Evolutionary conservation across 108 stramenopile species (phyloP).

Genomic region (Nannochloropsis gaditana): DNA sequence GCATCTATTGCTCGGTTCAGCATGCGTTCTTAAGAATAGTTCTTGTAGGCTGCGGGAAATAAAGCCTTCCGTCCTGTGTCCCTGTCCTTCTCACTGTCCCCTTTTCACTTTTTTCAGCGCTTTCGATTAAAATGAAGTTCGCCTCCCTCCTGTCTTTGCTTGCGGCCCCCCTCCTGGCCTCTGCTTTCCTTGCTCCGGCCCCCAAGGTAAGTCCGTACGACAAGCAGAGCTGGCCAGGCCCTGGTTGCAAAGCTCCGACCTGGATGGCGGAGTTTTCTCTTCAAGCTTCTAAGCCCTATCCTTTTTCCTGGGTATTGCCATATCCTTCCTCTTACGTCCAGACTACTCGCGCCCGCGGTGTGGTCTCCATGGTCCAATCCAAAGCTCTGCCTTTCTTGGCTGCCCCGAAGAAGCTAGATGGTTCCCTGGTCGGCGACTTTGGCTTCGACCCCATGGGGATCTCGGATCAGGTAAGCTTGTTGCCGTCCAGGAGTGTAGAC

Average conservation of each 20-base stretch:
- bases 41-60: too few relatives aligned
- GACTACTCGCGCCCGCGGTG: conserved; percentile 6
- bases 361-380: background rate
- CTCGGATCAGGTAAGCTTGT: conserved; percentile 65
- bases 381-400: background rate
- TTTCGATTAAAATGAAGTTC: background rate
- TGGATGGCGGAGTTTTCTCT: too few relatives aligned
- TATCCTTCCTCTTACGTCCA: background rate
- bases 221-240: too few relatives aligned
- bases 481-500: too few relatives aligned
- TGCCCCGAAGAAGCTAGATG: background rate
- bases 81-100: too few relatives aligned
- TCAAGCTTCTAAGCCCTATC: too few relatives aligned
- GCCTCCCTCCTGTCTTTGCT: background rate
- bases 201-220: background rate
- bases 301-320: too few relatives aligned
- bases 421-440: conserved; percentile 58
- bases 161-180: background rate
- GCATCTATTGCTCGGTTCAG: too few relatives aligned
- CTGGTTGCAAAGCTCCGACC: too few relatives aligned
- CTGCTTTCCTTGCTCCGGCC: background rate
- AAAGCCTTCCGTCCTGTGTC: too few relatives aligned
- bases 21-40: too few relatives aligned
- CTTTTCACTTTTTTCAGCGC: background rate
- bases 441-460: conserved; percentile 84